Base-by-base conservation (phyloP, 2,329 filamentous ascomycete species). In the Cytospora mali region DNA sequence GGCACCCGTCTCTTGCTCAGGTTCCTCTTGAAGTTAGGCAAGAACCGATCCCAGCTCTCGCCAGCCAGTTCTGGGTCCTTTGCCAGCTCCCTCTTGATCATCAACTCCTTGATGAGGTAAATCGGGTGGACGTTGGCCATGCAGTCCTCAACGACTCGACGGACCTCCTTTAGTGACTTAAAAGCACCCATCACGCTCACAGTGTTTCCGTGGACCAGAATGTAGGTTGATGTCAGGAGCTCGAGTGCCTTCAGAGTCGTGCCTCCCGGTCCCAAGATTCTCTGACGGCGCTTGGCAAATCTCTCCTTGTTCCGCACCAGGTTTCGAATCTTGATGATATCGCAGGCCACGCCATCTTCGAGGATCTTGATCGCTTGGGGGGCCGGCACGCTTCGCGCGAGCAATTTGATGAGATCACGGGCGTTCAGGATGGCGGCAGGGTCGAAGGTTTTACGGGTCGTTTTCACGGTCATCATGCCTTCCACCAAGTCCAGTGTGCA, bases 71-170 rank as follows among this genome's bases (percentile, higher is more conserved):
- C 89, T 0, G 90, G 90, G 72, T 94, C 90, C 75, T 93, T 92
- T 60, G 88, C 88, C 53, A 93, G 79, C 75, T 93, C 90, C 50
- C 89, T 85, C 79, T 92, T 92, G 77, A 93, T 91, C 90, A 93
- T 93, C 68, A 93, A 82, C 75, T 93, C 90, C 76, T 78, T 81
- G 73, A 84, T 81, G 68, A 84, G 77, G 73, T 99, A 98, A 77
- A 99, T 96, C 68, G 96, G 92, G 78, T 99, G 95, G 62, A 97
- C 88, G 74, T 99, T 99, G 71, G 86, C 86, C 95, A 99, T 98
- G 79, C 93, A 97, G 76, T 98, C 94, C 75, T 96, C 91, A 42
- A 98, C 86, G 23, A 97, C 88, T 58, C 93, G 84, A 53, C 95
- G 88, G 31, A 97, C 87, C 71, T 97, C 94, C 78, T 98, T 98